phyloP scores from a whole-genome alignment of 2,329 filamentous ascomycete genomes.

The Aspergillus versicolor region DNA sequence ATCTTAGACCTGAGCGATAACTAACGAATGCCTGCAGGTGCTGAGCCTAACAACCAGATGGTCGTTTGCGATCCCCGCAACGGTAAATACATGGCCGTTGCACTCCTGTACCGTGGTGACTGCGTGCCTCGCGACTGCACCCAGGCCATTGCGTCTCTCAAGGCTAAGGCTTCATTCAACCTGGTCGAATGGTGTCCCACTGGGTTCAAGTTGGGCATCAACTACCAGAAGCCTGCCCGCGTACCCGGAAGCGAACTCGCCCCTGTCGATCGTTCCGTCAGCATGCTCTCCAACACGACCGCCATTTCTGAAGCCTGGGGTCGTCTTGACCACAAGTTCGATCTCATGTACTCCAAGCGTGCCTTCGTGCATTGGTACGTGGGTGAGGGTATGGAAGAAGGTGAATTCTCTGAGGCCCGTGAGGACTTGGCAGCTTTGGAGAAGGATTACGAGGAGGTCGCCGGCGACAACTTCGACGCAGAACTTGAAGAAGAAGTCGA shows the following conservation, averaged over 20 bases:
- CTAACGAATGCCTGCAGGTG: conserved; percentile 44
- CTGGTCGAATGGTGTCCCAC: conserved; percentile 69
- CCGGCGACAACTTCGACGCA: conserved; percentile 65
- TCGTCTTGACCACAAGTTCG: conserved; percentile 65
- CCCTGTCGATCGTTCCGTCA: conserved; percentile 54
- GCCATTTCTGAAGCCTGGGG: conserved; percentile 66
- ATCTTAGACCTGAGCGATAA: background rate
- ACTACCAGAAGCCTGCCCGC: conserved; percentile 59
- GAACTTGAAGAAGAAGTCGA: conserved; percentile 53
- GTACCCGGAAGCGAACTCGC: conserved; percentile 56
- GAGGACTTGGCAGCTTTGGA: conserved; percentile 83
- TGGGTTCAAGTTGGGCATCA: conserved; percentile 68
- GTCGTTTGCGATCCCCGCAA: conserved; percentile 66
- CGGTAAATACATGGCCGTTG: conserved; percentile 69
- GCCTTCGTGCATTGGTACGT: conserved; percentile 75
- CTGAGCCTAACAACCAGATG: conserved; percentile 70
- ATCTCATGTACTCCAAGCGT: conserved; percentile 69
- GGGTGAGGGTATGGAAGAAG: conserved; percentile 89
- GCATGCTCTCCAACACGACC: conserved; percentile 68
- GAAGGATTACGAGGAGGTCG: conserved; percentile 85
- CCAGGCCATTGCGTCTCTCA: conserved; percentile 60
- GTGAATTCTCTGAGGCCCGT: conserved; percentile 83
- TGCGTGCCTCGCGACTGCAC: conserved; percentile 63
- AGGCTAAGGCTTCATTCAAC: conserved; percentile 64
- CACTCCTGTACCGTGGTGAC: conserved; percentile 65